phyloP scores from a whole-genome alignment of 371 early-diverging fungal genomes.

The Mortierella sp. region DNA sequence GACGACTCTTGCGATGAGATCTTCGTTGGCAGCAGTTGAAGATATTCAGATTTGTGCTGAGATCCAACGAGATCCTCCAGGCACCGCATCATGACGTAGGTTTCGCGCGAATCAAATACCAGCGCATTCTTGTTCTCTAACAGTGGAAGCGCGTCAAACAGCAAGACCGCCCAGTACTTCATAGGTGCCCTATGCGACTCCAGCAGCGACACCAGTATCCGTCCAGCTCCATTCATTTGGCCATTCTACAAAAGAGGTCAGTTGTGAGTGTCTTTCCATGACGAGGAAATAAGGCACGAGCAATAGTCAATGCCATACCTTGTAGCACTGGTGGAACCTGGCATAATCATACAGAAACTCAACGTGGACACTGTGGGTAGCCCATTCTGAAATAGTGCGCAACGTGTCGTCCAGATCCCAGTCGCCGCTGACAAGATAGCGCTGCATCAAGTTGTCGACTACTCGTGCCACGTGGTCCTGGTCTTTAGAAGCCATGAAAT shows the following conservation, averaged over 20 bases:
- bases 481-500: conserved; percentile 44
- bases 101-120: conserved; percentile 33
- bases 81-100: conserved; percentile 47
- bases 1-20: conserved; percentile 5
- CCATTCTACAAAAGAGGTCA: conserved; percentile 11
- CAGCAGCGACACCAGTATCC: conserved; percentile 15
- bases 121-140: conserved; percentile 36
- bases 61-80: conserved; percentile 49
- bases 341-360: conserved; percentile 35
- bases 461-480: conserved; percentile 37
- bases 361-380: conserved; percentile 22
- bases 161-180: conserved; percentile 40
- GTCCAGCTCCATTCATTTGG: conserved; percentile 19
- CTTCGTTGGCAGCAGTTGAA: conserved; percentile 27
- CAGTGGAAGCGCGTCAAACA: conserved; percentile 42
- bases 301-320: conserved; percentile 19
- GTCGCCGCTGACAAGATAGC: conserved; percentile 15
- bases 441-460: conserved; percentile 30
- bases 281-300: too few species aligned
- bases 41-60: conserved; percentile 41
- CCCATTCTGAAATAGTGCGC: background rate
- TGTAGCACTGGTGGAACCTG: conserved; percentile 25
- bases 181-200: conserved; percentile 26
- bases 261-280: too few species aligned
- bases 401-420: conserved; percentile 29